Base-by-base conservation (phyloP, 352 stramenopile species). In the Halophytophthora batemanensis region DNA sequence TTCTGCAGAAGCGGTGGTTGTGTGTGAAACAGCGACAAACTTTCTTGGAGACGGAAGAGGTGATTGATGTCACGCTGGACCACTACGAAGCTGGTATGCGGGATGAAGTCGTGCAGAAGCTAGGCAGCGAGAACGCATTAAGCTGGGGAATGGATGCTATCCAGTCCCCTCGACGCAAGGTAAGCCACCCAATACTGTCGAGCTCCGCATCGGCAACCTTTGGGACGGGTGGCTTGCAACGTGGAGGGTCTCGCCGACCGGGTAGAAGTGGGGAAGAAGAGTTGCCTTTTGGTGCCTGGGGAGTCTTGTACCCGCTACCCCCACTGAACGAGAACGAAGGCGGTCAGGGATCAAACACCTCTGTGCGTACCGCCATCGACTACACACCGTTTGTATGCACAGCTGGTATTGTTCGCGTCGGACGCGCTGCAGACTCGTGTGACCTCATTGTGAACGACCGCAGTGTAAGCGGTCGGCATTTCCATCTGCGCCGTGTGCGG, bases 361-460 rank as follows among this genome's bases (percentile, higher is more conserved):
- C 51, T 11, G 61, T 45, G 7, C 45, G 58, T 23, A 54, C 64
- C 18, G 50, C 53, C 11, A 59, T 90, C 13, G 70, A 83, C 53
- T 73, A 72, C 31, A 61, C 55, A 0, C 77, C 82, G 17, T 95
- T 89, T 48, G 75, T 82, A 23, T 56, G 93, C 2, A 87, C 77
- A 2, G 72, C 77, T 4, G 69, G 81, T 5, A 78, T 95, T 17
- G 65, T 93, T 41, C 73, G 82, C 1, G 82, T 95, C 21, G 85
- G 85, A 11, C 79, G 85, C 6, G 80, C 82, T 13, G 77, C 77
- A 2, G 85, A 93, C 56, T 90, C 82, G 43, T 93, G 85, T 42
- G 85, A 95, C 61, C 76, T 95, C 18, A 83, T 95, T 47, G 77
- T 95, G 13, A 95, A 92, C 23, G 85, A 95, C 37, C 77, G 82